Conservation (phyloP, 768 basidiomycete species). For the Peribolospora baueri region DNA sequence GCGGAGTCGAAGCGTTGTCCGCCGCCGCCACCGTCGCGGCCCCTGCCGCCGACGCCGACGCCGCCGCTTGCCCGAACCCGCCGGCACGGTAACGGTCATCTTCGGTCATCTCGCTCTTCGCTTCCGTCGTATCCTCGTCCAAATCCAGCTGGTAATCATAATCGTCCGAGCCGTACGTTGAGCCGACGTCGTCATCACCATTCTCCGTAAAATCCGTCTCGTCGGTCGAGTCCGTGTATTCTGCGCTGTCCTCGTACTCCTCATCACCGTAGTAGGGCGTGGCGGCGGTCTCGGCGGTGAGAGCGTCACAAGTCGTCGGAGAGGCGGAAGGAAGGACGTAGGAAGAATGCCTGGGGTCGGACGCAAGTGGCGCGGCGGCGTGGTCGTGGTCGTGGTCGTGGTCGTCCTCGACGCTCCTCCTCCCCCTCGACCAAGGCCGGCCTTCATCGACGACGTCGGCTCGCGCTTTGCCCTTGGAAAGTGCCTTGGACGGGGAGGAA, state of each 20-base stretch:
- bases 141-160: constrained; percentile 15
- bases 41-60: background rate
- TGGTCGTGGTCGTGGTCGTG: no score
- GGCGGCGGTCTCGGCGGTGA: background rate
- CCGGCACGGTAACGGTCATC: no score
- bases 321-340: no score
- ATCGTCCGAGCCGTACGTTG: background rate
- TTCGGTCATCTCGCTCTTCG: background rate
- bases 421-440: no score
- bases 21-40: no score
- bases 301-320: no score
- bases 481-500: no score
- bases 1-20: background rate
- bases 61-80: background rate
- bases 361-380: no score
- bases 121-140: constrained; percentile 4
- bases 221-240: background rate
- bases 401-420: no score
- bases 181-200: background rate
- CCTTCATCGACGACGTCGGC: no score
- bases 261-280: background rate
- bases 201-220: background rate
- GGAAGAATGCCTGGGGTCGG: no score
- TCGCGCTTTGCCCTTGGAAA: no score
- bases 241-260: background rate